phyloP scores from a whole-genome alignment of 176 grass and related monocot species.

The Musa troglodytarum region DNA sequence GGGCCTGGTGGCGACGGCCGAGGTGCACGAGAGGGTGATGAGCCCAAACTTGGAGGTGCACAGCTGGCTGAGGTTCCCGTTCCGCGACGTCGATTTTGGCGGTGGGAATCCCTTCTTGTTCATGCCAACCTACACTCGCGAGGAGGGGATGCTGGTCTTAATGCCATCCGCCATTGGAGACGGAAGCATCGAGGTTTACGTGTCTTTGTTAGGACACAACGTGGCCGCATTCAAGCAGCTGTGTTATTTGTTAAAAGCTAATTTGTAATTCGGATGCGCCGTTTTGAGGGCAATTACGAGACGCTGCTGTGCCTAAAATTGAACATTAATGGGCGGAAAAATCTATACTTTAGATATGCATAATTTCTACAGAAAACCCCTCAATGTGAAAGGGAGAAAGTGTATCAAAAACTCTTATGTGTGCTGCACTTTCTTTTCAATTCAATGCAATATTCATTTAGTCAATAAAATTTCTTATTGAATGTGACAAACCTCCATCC shows the following conservation, averaged over 20 bases:
- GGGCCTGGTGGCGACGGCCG: conserved; percentile 10
- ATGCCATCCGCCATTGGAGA: conserved; percentile 19
- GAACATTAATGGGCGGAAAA: too few relatives aligned
- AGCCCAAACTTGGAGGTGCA: conserved; percentile 31
- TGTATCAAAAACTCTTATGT: too few relatives aligned
- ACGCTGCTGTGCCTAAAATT: too few relatives aligned
- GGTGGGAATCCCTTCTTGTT: conserved; percentile 21
- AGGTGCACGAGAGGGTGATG: conserved; percentile 1
- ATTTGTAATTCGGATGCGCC: too few relatives aligned
- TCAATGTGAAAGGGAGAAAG: too few relatives aligned
- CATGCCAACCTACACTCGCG: conserved; percentile 22
- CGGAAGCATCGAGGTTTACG: conserved; percentile 20
- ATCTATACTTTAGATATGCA: too few relatives aligned
- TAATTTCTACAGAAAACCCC: too few relatives aligned
- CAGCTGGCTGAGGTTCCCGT: conserved; percentile 34
- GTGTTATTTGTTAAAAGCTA: conserved; percentile 9
- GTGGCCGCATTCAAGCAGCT: conserved; percentile 13
- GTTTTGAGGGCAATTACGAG: too few relatives aligned
- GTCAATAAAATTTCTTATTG: too few relatives aligned
- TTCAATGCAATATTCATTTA: too few relatives aligned
- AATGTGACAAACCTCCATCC: too few relatives aligned
- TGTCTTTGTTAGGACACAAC: conserved; percentile 17
- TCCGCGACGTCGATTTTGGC: conserved; percentile 32
- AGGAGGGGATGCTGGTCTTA: conserved; percentile 29
- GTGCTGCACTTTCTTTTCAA: too few relatives aligned